Base-by-base conservation (phyloP, 2,329 filamentous ascomycete genomes). In the Nemania bipapillata region DNA sequence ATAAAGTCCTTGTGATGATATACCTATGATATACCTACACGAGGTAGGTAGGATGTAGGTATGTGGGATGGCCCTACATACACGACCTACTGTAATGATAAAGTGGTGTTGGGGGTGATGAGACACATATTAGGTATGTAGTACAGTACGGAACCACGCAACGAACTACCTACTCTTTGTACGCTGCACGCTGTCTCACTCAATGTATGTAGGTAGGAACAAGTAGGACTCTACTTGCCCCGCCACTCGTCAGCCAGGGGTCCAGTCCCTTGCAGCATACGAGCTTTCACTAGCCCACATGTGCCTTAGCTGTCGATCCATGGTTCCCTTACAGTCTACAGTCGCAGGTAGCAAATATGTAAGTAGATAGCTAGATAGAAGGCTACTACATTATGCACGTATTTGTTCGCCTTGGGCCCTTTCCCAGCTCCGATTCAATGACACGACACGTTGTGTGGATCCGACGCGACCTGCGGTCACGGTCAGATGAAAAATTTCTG, bases 261-360 rank as follows among this genome's bases (percentile, higher is more conserved):
- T 37, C n/a, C 20, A 40, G 56, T 37, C 57, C 68, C 68, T 62
- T 70, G 64, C 68, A 59, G 57, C 58, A 70, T 68, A 70, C 68
- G 65, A 68, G 61, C 24, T 65, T 35, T 58, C 61, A 45, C 65
- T 70, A 63, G 28, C 20, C 57, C 30, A 24, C 53, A 59, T 64
- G 40, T 15, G 42, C 35, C 26, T 50, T 68, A 62, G 61, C 40
- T 63, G 68, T 65, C 65, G 65, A 68, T 65, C 65, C 42, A 40
- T 26, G 15, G 50, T 53, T 52, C 35, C 9, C 37, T 42, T 28
- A 2, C 15, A n/a, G 47, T 47, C 15, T n/a, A 32, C 30, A 32
- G 4, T 4, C 30, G 4, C 9, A 32, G 30, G 30, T 32, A 32
- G 30, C 4, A 4, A 32, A 9, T 32, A 9, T 32, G 30, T 32